Evolutionary conservation across 345 rosid genomes (phyloP).

Genomic region (Euclidium syriacum): DNA sequence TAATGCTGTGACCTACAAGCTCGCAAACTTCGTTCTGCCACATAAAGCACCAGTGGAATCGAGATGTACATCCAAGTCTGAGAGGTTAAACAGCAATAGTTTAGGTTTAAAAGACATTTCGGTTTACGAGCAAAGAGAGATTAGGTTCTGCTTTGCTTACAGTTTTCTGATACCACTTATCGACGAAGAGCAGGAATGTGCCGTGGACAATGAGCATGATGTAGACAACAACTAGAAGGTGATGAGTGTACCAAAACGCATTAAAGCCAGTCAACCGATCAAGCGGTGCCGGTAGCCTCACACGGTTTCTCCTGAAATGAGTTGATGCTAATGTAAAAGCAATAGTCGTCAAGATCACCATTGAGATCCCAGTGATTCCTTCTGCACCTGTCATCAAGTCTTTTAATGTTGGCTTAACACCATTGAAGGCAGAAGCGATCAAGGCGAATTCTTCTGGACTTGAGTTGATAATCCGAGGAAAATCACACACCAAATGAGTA

Average conservation of each 20-base stretch:
- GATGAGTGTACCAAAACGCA: constrained; percentile 98
- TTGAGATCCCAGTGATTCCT: constrained; percentile 71
- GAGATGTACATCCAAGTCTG: constrained; percentile 97
- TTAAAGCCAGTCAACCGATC: constrained; percentile 85
- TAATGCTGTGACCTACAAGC: constrained; percentile 71
- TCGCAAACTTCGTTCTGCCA: constrained; percentile 67
- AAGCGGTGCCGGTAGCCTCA: constrained; percentile 74
- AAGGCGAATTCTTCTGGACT: constrained; percentile 54
- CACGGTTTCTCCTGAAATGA: constrained; percentile 53
- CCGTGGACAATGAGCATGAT: constrained; percentile 75
- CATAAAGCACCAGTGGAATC: constrained; percentile 71
- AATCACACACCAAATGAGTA: constrained; percentile 73
- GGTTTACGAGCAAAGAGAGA: neutral
- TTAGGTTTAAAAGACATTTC: neutral
- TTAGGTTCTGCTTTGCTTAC: constrained; percentile 40
- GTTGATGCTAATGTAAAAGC: constrained; percentile 72
- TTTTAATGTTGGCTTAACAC: constrained; percentile 56
- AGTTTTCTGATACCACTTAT: constrained; percentile 65
- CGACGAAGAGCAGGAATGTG: constrained; percentile 56
- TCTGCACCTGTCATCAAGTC: constrained; percentile 58
- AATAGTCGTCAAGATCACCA: constrained; percentile 63
- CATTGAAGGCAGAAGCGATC: constrained; percentile 50
- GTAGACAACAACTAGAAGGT: constrained; percentile 74
- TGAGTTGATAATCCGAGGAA: constrained; percentile 58
- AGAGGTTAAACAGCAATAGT: constrained; percentile 3